Percentiles rank a stretch among this genome's conserved stretches.
Conservation (phyloP, 805 yeast species). For the Teunomyces gatunensis region DNA sequence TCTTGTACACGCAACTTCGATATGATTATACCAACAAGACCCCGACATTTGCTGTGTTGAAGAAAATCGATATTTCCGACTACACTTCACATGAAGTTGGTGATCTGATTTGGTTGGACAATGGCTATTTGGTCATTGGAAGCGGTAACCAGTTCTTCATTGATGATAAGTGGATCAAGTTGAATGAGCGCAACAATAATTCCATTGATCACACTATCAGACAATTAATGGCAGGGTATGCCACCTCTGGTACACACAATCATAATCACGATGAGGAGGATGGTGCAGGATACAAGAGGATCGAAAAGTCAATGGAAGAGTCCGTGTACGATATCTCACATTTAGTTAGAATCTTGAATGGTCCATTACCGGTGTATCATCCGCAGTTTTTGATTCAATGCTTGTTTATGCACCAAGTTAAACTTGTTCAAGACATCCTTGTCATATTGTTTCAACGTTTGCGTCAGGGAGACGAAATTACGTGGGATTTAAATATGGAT, state of each 20-base stretch:
- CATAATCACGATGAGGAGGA: slow-evolving; percentile 6
- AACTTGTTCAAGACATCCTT: slow-evolving; percentile 56
- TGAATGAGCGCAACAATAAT: slow-evolving; percentile 23
- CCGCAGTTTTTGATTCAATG: slow-evolving; percentile 84
- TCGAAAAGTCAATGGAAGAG: slow-evolving; percentile 12
- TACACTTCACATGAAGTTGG: slow-evolving; percentile 82
- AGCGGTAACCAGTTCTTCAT: slow-evolving; percentile 87
- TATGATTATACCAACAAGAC: slow-evolving; percentile 82
- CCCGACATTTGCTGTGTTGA: slow-evolving; percentile 75
- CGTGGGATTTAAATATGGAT: slow-evolving; percentile 35
- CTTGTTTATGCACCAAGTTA: slow-evolving; percentile 58
- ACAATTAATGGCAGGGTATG: slow-evolving; percentile 35
- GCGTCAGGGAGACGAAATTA: slow-evolving; percentile 33
- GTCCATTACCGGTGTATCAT: slow-evolving; percentile 86
- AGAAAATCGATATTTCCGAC: slow-evolving; percentile 64
- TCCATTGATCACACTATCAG: slow-evolving; percentile 53
- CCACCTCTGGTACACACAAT: slow-evolving; percentile 4
- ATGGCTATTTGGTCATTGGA: slow-evolving; percentile 78
- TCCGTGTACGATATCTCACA: slow-evolving; percentile 52
- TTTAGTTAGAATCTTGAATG: slow-evolving; percentile 75
- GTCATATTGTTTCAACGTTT: slow-evolving; percentile 50
- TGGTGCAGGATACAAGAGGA: slow-evolving; percentile 24
- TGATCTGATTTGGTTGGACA: slow-evolving; percentile 82
- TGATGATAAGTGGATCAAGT: slow-evolving; percentile 58
- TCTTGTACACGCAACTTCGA: slow-evolving; percentile 76